Conservation (phyloP, 2,329 filamentous ascomycete species). For the Cyanodermella asteris region DNA sequence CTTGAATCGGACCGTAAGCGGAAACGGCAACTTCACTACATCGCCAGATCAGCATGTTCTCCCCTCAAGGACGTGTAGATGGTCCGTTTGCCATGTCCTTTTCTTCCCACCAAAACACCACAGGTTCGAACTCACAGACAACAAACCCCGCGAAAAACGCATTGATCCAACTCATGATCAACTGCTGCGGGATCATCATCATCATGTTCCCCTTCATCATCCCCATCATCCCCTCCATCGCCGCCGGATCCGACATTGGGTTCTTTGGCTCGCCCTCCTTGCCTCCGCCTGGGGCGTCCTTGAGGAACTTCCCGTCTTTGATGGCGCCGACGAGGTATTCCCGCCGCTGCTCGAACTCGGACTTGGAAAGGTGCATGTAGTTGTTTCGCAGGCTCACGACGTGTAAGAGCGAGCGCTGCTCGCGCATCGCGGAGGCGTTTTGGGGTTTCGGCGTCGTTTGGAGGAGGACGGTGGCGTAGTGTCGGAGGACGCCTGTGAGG, state of each 20-base stretch:
- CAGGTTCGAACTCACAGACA: constrained; percentile 43
- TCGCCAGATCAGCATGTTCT: constrained; percentile 8
- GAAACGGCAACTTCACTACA: constrained; percentile 85
- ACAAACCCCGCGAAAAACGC: constrained; percentile 97
- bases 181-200: constrained; percentile 96
- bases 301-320: constrained; percentile 71
- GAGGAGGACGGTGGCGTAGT: constrained; percentile 89
- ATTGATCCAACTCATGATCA: constrained; percentile 99
- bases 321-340: constrained; percentile 60
- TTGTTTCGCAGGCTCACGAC: constrained; percentile 71
- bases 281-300: constrained; percentile 66
- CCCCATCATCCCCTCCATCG: constrained; percentile 99
- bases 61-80: neutral
- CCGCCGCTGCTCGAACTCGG: constrained; percentile 61
- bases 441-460: constrained; percentile 64
- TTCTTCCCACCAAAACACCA: neutral
- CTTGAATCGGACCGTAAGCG: constrained; percentile 96
- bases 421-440: constrained; percentile 48
- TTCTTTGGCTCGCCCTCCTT: constrained; percentile 82
- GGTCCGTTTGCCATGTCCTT: neutral
- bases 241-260: constrained; percentile 82
- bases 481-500: constrained; percentile 80
- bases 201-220: constrained; percentile 99
- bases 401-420: constrained; percentile 66
- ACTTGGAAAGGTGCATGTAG: constrained; percentile 53